Base-by-base conservation (phyloP, 176 grass and related monocot species). In the Chloris gayana region DNA sequence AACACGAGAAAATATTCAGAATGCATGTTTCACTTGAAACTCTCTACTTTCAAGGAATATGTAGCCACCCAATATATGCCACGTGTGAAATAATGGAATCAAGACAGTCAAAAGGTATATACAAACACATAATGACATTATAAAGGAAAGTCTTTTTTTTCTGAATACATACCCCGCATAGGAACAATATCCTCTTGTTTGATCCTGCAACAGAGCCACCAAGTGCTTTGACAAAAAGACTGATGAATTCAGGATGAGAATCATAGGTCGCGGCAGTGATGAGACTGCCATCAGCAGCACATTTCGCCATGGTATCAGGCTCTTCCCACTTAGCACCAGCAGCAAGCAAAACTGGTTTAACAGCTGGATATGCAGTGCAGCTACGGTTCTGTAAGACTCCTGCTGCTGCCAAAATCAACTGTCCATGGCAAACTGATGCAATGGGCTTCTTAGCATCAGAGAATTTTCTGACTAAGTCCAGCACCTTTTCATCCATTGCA, bases 311-410 rank as follows among this genome's bases (percentile, higher is more conserved):
- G 8, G 88, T 83, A 59, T 98, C 90, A 51, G 96, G 83, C 85
- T 98, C 96, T 53, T 86, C 82, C 90, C 92, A 98, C 63, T 95
- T 89, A 58, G 86, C 82, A 44, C 92, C 96, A 64, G 96, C 96
- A 76, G 84, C 90, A 89, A 95, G 15, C 66, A 98, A 51, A 83
- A 86, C 88, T 79, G 90, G 92, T 80, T 93, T 95, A 35, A 93
- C 78, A 3, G 90, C 18, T 46, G 90, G 92, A 53, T 88, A 95
- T 6, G 92, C 86, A 1, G 90, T 93, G 84, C 96, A 98, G 57
- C 69, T 79, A 37, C 88, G 87, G 29, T 89, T 80, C 69, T 44
- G 83, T 47, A 95, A 72, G 21, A 95, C 78, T 79, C 79, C 79
- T 70, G 92, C 90, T 53, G 96, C 90, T 45, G 92, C 92, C 67